Evolutionary conservation across 768 basidiomycete species (phyloP).

Genomic region (Kwoniella heveanensis): DNA sequence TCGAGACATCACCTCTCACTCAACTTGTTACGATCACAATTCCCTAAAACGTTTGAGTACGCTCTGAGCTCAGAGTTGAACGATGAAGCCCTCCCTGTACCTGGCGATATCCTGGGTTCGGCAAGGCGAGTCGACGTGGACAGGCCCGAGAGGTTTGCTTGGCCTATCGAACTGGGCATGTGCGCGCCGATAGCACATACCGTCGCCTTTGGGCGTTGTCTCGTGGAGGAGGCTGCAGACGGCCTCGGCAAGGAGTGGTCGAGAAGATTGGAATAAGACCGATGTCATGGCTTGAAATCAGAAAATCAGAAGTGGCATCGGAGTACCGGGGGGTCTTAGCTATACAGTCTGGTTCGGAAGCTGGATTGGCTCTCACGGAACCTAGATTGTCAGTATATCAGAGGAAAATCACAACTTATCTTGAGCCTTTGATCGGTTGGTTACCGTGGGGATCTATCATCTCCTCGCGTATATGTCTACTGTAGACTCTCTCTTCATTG

Average conservation of each 20-base stretch:
- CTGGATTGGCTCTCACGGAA: too few relatives aligned
- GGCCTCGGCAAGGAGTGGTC: conserved; percentile 33
- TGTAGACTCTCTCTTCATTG: too few relatives aligned
- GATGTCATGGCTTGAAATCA: too few relatives aligned
- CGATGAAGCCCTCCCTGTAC: conserved; percentile 38
- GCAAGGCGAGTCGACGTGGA: conserved; percentile 44
- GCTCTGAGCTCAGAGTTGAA: conserved; percentile 40
- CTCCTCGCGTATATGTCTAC: too few relatives aligned
- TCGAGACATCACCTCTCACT: conserved; percentile 41
- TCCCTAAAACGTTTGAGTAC: conserved; percentile 37
- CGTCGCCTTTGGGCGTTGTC: conserved; percentile 40
- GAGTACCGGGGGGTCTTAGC: too few relatives aligned
- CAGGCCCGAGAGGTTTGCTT: conserved; percentile 32
- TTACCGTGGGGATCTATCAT: too few relatives aligned
- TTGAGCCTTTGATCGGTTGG: too few relatives aligned
- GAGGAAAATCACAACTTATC: too few relatives aligned
- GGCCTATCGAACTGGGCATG: conserved; percentile 52
- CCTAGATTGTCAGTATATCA: too few relatives aligned
- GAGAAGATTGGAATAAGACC: conserved; percentile 17
- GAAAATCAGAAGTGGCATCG: too few relatives aligned
- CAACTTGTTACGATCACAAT: conserved; percentile 22
- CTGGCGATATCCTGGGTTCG: conserved; percentile 39
- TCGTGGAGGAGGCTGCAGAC: conserved; percentile 43
- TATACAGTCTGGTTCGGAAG: too few relatives aligned
- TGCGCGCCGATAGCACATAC: conserved; percentile 38